Evolutionary conservation across 208 protist species (phyloP), one percentile per base, ranked within the genome.

Genomic region (Dictyostelium gargantuum): DNA sequence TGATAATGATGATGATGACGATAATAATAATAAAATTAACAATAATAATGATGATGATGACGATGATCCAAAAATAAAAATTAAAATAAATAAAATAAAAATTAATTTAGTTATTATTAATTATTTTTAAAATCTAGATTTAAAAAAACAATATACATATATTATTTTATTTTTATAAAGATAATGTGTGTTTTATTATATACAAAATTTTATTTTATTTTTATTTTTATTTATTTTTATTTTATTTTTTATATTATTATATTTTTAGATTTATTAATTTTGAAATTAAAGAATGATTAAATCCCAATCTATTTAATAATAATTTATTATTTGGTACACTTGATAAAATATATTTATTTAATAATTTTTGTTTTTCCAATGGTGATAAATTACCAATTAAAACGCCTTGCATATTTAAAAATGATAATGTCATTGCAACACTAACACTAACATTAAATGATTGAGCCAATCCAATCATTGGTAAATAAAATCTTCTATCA

Each of bases 371-470:
- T 32, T 68, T 89, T 29, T 89, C 40, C 0, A 89, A 79, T 11
- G 15, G 13, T 42, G 32, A 68, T 58, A 89, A 19, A 79, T 54
- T 61, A 40, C 70, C 38, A 32, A 11, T 35, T 19, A 89, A 29
- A 0, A 68, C 68, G 21, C 66, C 66, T 68, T 89, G 82, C 17
- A 68, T 40, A 17, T 89, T 61, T 29, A 89, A 38, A 48, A 68
- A 79, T 29, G 82, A 35, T 1, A 89, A 42, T 21, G 70, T 79
- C 68, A 89, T 89, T 15, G 54, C 82, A 4, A 77, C 82, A 42
- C 61, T 68, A 10, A 89, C 82, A 63, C 68, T 79, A 19, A 89
- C 52, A 79, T 89, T 89, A 42, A 79, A 89, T 4, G 50, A 70
- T 52, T 89, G 50, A 3, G 79, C 82, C 38, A 89, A 68, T 13